Conservation (phyloP, 306 rosid species). For the Albizia julibrissin region DNA sequence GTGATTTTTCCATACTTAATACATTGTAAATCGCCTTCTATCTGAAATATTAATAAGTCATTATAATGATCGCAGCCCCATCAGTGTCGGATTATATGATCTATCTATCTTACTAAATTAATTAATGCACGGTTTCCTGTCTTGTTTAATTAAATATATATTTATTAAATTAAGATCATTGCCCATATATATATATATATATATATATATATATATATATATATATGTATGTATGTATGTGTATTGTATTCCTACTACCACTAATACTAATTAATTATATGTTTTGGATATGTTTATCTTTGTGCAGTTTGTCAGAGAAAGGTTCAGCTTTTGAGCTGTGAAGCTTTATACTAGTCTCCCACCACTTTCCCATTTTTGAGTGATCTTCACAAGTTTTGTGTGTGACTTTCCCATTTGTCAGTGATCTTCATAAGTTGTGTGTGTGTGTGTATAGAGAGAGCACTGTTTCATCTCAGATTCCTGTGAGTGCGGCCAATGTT, state of each 20-base stretch:
- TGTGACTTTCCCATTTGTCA: background rate
- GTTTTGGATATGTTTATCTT: background rate
- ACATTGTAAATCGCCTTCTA: conserved; percentile 34
- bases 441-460: background rate
- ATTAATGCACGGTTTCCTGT: conserved; percentile 37
- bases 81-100: conserved; percentile 34
- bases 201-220: background rate
- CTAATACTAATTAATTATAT: too few species aligned
- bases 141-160: conserved; percentile 22
- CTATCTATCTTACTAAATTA: conserved; percentile 31
- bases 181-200: background rate
- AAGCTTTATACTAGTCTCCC: background rate
- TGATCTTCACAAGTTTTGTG: background rate
- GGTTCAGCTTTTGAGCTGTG: background rate
- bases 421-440: background rate
- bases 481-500: background rate
- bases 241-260: background rate
- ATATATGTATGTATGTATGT: background rate
- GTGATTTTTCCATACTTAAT: conserved; percentile 30
- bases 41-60: conserved; percentile 15
- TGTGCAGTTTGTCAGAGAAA: background rate
- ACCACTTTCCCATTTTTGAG: background rate
- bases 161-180: background rate
- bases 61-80: conserved; percentile 39
- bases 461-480: background rate